Evolutionary conservation across 768 basidiomycete species (phyloP), one percentile per base, ranked within the genome.

Genomic region (Leccinum truebloodii): DNA sequence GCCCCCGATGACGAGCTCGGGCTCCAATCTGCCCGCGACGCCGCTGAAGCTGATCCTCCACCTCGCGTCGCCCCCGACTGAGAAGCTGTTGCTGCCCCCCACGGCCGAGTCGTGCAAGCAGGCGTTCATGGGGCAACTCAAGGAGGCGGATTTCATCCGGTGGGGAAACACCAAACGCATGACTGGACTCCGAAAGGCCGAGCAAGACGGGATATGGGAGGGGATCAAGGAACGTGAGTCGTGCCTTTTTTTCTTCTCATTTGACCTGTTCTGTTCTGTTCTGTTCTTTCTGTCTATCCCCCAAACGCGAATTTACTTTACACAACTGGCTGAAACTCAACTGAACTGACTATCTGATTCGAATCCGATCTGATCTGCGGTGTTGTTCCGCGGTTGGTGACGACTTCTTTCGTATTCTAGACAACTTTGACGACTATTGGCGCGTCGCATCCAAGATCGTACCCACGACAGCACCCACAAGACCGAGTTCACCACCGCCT

Each of bases 121-220:
- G 64, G 87, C 91, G 3, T 99, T 94, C 73, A 95, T 98, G 90
- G 93, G 92, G 8, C 92, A 95, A 71, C 75, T 96, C 49, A 97
- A 98, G 70, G 96, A 99, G 73, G 95, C 94, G 1, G 97, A 99
- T 73, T 98, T 97, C 70, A 87, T 97, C 52, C 83, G 96, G 52
- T 98, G 95, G 94, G 93, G 97, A 1, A 97, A 90, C 75, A 95
- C 94, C 20, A 93, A 94, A 70, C 85, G 94, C 37, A 93, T 98
- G 79, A 98, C 94, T 1, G 86, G 91, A 18, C 80, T 99, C 35
- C 78, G 94, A 57, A 93, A 95, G 73, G 86, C 83, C 26, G 96
- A 98, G 69, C 92, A 98, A 71, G 97, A 99, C 71, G 94, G 89
- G 1, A 85, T 98, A 58, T 99, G 97, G 97, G 94, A 97, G 67